Conservation (phyloP, 148 eudicot species). For the Oxyria digyna region DNA sequence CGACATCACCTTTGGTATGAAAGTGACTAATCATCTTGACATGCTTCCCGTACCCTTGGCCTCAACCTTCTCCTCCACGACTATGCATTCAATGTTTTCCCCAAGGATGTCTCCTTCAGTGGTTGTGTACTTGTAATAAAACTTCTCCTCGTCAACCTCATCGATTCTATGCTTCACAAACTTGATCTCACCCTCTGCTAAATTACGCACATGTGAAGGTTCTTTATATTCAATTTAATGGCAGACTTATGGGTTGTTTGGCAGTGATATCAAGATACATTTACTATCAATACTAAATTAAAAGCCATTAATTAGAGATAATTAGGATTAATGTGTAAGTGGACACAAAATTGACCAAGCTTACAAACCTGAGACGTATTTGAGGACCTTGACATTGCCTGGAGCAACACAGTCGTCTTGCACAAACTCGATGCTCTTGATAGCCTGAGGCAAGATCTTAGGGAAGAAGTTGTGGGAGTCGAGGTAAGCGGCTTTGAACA, state of each 20-base stretch:
- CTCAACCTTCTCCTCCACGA: conserved; percentile 10
- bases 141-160: conserved; percentile 3
- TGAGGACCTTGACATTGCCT: conserved; percentile 11
- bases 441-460: conserved; percentile 6
- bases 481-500: conserved; percentile 12
- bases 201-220: too few species aligned
- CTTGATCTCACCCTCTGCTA: conserved; percentile 1
- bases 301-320: too few species aligned
- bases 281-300: too few species aligned
- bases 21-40: conserved; percentile 9
- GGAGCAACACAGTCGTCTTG: conserved; percentile 5
- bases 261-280: too few species aligned
- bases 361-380: not conserved
- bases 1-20: conserved; percentile 2
- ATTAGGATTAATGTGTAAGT: too few species aligned
- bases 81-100: not conserved
- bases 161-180: conserved; percentile 12
- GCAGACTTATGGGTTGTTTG: too few species aligned
- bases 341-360: too few species aligned
- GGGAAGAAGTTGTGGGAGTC: conserved; percentile 14
- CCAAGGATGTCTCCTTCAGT: conserved; percentile 12
- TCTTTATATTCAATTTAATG: too few species aligned
- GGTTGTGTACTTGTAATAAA: conserved; percentile 8
- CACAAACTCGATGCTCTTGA: conserved; percentile 8
- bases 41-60: not conserved